phyloP scores from a whole-genome alignment of 1,284 basidiomycete species.

The Cutaneotrichosporon sp. region DNA sequence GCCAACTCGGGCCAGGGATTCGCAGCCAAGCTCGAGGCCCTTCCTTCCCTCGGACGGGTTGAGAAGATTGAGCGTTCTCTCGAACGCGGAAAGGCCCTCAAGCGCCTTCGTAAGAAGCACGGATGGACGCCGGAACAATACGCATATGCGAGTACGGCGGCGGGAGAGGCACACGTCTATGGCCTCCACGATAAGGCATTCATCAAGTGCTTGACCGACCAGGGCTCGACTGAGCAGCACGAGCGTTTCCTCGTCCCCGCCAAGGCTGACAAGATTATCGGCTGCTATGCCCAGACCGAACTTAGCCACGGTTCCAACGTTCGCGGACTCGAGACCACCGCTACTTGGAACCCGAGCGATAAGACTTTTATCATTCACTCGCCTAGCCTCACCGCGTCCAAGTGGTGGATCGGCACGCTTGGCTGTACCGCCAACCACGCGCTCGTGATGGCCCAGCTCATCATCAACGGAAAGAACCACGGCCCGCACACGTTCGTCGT shows the following conservation, averaged over 20 bases:
- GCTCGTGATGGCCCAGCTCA: conserved; percentile 60
- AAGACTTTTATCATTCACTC: conserved; percentile 62
- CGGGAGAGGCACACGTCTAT: conserved; percentile 25
- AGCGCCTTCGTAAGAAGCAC: conserved; percentile 23
- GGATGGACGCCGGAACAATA: conserved; percentile 21
- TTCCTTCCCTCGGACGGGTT: conserved; percentile 22
- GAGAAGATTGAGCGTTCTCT: conserved; percentile 25
- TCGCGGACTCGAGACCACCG: conserved; percentile 61
- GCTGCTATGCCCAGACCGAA: conserved; percentile 60
- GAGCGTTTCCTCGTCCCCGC: conserved; percentile 26
- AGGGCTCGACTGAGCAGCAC: conserved; percentile 25
- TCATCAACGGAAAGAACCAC: conserved; percentile 58
- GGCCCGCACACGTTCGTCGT: conserved; percentile 62
- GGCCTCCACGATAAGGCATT: conserved; percentile 25
- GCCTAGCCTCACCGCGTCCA: conserved; percentile 56
- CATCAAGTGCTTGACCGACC: conserved; percentile 23
- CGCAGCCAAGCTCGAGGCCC: conserved; percentile 17
- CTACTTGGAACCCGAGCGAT: conserved; percentile 57
- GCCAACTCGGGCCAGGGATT: conserved; percentile 3
- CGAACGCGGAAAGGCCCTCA: conserved; percentile 25
- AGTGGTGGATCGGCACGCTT: conserved; percentile 62
- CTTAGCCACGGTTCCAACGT: conserved; percentile 58
- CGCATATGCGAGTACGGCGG: conserved; percentile 10
- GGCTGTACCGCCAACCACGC: conserved; percentile 61
- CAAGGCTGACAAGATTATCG: conserved; percentile 47